Evolutionary conservation across 1,284 basidiomycete genomes (phyloP), one percentile per base, ranked within the genome.

Genomic region (Ustilago bromivora): DNA sequence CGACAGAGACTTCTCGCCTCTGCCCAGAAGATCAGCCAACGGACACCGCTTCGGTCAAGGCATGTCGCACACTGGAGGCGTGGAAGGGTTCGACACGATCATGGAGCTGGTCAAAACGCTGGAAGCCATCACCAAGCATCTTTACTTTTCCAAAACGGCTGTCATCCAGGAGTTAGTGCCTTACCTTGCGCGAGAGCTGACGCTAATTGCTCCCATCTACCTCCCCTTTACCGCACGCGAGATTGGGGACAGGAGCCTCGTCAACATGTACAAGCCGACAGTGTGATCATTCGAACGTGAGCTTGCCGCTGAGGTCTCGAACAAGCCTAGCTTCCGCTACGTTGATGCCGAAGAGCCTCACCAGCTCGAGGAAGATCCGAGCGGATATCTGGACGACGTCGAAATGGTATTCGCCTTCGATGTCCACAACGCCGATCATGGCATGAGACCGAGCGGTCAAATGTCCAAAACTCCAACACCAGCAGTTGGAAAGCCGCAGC

Each of bases 151-250:
- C 0, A 41, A 56, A 8, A 35, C 11, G 10, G 41, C 49, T 10
- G 19, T 71, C 54, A 51, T 10, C 47, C 43, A 54, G 32, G 34
- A 54, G 7, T 43, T 72, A 0, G 54, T 58, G 7, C 64, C 64
- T 2, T 11, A 35, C 7, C 64, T 72, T 12, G 12, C 32, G 9
- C 31, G 49, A 5, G 52, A 53, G 36, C 35, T 72, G 12, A 31
- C 35, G 3, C 51, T 57, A 1, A n/a, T 59, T 12, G 64, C 60
- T 1, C 70, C 70, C 3, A n/a, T 40, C 7, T 66, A 63, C 46
- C 38, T 72, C 2, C 70, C 70, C 5, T 53, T 63, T 17, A 66
- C 60, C 1, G 60, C 64, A 7, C 32, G 6, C 6, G 70, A 72
- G 43, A 54, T 53, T 10, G 10, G 17, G 3, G 57, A 66, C 12